phyloP scores from a whole-genome alignment of 176 grass and related monocot species.

The Ensete glaucum region DNA sequence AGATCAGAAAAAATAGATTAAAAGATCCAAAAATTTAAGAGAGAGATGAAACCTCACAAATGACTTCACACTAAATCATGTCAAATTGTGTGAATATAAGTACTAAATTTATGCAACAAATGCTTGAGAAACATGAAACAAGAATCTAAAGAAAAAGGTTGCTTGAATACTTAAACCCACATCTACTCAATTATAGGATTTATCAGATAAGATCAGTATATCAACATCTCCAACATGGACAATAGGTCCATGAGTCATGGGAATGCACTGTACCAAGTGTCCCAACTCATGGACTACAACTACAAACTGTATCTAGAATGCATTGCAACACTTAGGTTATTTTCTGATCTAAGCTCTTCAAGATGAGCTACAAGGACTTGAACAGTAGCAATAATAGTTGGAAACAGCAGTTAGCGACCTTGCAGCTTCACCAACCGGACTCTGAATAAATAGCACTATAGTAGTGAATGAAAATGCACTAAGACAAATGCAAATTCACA shows the following conservation, averaged over 20 bases:
- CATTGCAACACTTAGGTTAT: not conserved
- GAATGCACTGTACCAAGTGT: not conserved
- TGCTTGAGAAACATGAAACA: not conserved
- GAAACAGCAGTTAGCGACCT: too few relatives aligned
- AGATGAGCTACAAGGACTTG: not conserved
- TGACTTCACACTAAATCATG: too few relatives aligned
- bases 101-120: not conserved
- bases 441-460: too few relatives aligned
- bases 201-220: not conserved
- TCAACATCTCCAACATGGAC: too few relatives aligned
- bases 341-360: not conserved
- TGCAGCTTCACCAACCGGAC: too few relatives aligned
- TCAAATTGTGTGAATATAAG: not conserved
- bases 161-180: not conserved
- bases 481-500: too few relatives aligned
- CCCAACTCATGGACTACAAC: not conserved
- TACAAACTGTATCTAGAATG: not conserved
- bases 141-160: not conserved
- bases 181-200: not conserved
- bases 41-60: too few relatives aligned
- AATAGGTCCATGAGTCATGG: too few relatives aligned
- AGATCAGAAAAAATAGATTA: too few relatives aligned
- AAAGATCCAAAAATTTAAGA: too few relatives aligned
- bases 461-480: too few relatives aligned
- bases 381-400: not conserved